phyloP scores from a whole-genome alignment of 805 yeast genomes.

The Cyberlindnera bimundalis region DNA sequence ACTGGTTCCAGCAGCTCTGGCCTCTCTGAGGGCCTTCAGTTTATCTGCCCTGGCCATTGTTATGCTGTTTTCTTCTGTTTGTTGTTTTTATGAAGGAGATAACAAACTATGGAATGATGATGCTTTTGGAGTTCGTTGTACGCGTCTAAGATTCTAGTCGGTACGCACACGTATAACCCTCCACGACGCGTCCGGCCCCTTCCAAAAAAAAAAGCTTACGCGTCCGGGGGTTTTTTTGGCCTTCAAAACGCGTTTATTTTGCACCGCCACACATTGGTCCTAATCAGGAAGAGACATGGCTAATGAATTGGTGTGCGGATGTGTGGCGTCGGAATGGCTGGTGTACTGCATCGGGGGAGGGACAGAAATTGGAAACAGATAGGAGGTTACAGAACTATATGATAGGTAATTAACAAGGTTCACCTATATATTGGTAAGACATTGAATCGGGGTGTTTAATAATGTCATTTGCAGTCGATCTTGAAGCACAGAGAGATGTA shows the following conservation, averaged over 20 bases:
- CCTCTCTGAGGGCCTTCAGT: conserved; percentile 59
- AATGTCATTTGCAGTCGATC: conserved; percentile 30
- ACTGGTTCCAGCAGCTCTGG: conserved; percentile 52
- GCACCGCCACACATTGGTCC: no score
- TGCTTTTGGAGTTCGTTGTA: not conserved
- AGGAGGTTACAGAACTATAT: no score
- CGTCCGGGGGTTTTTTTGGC: not conserved
- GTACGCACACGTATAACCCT: no score
- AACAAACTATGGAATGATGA: not conserved
- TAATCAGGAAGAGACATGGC: not conserved
- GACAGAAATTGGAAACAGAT: no score
- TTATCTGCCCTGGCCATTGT: conserved; percentile 41
- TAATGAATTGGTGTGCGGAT: not conserved
- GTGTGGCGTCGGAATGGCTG: no score
- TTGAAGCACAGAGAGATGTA: conserved; percentile 26
- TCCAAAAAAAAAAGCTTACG: not conserved
- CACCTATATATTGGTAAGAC: not conserved
- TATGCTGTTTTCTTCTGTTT: not conserved
- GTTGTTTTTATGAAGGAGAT: not conserved
- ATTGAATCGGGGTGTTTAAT: not conserved
- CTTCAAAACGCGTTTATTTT: not conserved
- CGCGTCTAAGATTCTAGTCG: no score
- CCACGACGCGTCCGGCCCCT: no score
- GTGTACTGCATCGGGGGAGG: no score
- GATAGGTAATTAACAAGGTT: no score